Base-by-base conservation (phyloP, 2,329 filamentous ascomycete species). In the Aspergillus alliaceus region DNA sequence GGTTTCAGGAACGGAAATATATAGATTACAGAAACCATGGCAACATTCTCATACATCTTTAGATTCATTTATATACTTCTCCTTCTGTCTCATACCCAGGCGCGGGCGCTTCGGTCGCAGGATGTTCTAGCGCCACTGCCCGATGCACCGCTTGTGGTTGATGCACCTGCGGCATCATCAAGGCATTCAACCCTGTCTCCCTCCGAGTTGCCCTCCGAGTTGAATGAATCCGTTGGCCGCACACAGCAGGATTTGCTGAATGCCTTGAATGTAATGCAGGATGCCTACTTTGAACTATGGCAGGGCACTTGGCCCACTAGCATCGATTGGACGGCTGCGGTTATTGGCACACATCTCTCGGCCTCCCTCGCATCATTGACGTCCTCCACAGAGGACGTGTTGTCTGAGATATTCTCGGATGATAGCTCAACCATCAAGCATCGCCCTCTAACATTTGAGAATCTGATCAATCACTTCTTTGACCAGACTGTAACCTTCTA, bases 251-350 rank as follows among this genome's bases (percentile, higher is more conserved):
- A 76, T 59, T 78, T 87, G 20, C 77, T 90, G 47, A 73, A 82
- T 49, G 89, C 90, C 6, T 80, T 97, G 60, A 81, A 86, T 47
- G 85, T 88, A 6, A 86, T 97, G 81, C 92, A 97, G 72, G 80
- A 84, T 52, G 79, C 82, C 25, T 96, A 91, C 75, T 97, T 95
- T 70, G 82, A 86, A 47, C 76, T 88, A 4, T 90, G 90, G 82
- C 78, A 89, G 34, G 92, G 90, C 11, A 91, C 86, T 25, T 98
- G 93, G 91, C 91, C 92, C 0, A 81, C 82, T 1, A 84, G 90
- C 31, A 97, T 96, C 67, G 93, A 97, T 77, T 98, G 93, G 93
- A 98, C 93, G 0, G 88, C 87, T 18, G 93, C 93, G 4, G 91
- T 97, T 8, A 80, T 91, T 65, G 87, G 87, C 42, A 96, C 93